Percentiles rank a stretch among this genome's conserved stretches.
Conservation (phyloP, 2,329 filamentous ascomycete genomes). For the Coleophoma eucalyptorum region DNA sequence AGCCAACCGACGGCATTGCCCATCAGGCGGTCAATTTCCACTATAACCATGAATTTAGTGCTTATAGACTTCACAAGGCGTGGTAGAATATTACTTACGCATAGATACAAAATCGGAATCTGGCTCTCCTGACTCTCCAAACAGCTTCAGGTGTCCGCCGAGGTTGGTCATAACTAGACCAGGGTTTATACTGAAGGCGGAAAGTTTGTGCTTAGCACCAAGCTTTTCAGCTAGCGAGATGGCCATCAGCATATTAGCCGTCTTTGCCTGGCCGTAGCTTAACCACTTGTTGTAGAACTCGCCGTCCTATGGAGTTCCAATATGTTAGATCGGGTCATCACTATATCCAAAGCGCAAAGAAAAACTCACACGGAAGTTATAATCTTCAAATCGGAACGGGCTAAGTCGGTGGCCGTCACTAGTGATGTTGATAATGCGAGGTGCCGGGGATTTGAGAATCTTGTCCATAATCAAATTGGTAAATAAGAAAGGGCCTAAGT, state of each 20-base stretch:
- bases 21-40: background rate
- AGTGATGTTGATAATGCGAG: constrained; percentile 5
- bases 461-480: constrained; percentile 5
- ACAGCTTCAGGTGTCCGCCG: background rate
- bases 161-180: constrained; percentile 1
- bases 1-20: no score
- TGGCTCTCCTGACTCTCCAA: background rate
- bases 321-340: no score
- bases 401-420: constrained; percentile 1
- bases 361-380: background rate
- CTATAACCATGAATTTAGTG: constrained; percentile 2
- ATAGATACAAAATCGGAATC: constrained; percentile 1
- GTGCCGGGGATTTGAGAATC: background rate
- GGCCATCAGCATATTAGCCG: constrained; percentile 41
- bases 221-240: constrained; percentile 22
- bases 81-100: background rate
- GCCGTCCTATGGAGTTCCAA: background rate
- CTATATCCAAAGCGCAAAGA: no score
- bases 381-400: constrained; percentile 20
- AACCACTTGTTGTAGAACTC: background rate
- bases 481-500: constrained; percentile 8
- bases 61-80: no score
- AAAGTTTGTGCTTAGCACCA: background rate
- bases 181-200: constrained; percentile 1
- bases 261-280: constrained; percentile 40